phyloP scores from a whole-genome alignment of 2,329 filamentous ascomycete species.

The Arthrinium puccinioides region DNA sequence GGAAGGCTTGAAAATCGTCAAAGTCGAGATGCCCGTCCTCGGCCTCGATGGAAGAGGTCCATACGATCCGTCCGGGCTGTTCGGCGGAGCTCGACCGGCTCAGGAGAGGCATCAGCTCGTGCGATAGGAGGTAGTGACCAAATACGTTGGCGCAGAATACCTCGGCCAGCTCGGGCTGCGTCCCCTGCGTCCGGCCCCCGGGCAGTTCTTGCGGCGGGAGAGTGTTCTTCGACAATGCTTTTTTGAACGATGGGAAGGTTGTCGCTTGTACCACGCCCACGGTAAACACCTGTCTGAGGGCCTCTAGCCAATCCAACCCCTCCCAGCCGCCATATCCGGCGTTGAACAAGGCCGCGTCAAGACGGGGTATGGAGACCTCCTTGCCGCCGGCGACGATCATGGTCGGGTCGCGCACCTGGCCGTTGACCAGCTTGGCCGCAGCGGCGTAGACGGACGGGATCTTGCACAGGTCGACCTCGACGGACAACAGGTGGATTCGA shows the following conservation, averaged over 20 bases:
- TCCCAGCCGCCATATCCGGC: slow-evolving; percentile 84
- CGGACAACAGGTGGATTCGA: slow-evolving; percentile 51
- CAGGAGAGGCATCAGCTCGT: slow-evolving; percentile 72
- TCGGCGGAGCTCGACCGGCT: slow-evolving; percentile 33
- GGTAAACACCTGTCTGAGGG: slow-evolving; percentile 47
- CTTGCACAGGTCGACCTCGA: slow-evolving; percentile 55
- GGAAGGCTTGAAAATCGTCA: slow-evolving; percentile 70
- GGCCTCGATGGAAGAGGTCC: slow-evolving; percentile 79
- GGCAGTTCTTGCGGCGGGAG: slow-evolving; percentile 30
- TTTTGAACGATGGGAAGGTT: slow-evolving; percentile 75
- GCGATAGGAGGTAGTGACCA: slow-evolving; percentile 85
- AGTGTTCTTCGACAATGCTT: slow-evolving; percentile 41
- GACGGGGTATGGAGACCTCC: slow-evolving; percentile 52
- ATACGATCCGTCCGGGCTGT: slow-evolving; percentile 64
- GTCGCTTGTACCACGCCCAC: slow-evolving; percentile 56
- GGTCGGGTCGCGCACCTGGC: slow-evolving; percentile 37
- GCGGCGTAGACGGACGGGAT: slow-evolving; percentile 41
- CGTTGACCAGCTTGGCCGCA: slow-evolving; percentile 37
- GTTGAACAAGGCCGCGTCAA: slow-evolving; percentile 79
- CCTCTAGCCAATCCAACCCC: slow-evolving; percentile 62
- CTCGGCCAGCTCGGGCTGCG: slow-evolving; percentile 60
- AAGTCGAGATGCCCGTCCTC: slow-evolving; percentile 43
- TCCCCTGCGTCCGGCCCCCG: slow-evolving; percentile 15
- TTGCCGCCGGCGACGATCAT: slow-evolving; percentile 21
- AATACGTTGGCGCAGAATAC: slow-evolving; percentile 92